Evolutionary conservation across 2,329 filamentous ascomycete genomes (phyloP), one percentile per base, ranked within the genome.

Genomic region (Mycogone perniciosa): DNA sequence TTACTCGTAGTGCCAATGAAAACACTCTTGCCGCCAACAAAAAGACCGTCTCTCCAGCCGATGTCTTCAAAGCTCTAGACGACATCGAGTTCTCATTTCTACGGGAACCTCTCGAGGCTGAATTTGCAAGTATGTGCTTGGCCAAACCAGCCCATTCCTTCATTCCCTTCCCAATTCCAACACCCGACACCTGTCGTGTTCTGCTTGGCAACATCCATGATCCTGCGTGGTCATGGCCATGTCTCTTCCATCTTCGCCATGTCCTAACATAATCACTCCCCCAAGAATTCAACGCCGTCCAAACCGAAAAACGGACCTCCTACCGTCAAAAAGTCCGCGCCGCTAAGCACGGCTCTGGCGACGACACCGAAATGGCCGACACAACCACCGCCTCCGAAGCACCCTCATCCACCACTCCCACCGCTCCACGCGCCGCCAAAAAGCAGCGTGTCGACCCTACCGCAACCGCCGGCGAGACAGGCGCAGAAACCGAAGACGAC

Each of bases 61-160:
- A 92, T 63, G 86, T 93, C 38, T 83, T 91, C 62, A 82, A 83
- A 45, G 88, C 87, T 0, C 76, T 93, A 43, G 82, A 86, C n/a
- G 84, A 88, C 35, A 79, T 84, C 43, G 88, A 92, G 65, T 88
- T 88, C 44, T 76, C 76, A n/a, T 90, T 91, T 64, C 73, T 89
- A 50, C 79, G 80, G 10, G 74, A 74, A 50, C 75, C 82, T 33
- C 72, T 92, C 31, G 85, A 92, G 67, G 84, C 82, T 5, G 88
- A 92, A 67, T 85, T 90, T 64, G 79, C 81, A 39, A 89, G 86
- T 89, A 65, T 44, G 82, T 74, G 20, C 4, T 41, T n/a, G 29
- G 26, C 11, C 42, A 6, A 44, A 11, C 27, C 11, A 10, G 27
- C 29, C 26, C 11, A 29, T 20, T 27, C 31, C 9, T 9, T 44